phyloP scores from a whole-genome alignment of 192 early-diverging fungal species.

The Powellomyces hirtus region DNA sequence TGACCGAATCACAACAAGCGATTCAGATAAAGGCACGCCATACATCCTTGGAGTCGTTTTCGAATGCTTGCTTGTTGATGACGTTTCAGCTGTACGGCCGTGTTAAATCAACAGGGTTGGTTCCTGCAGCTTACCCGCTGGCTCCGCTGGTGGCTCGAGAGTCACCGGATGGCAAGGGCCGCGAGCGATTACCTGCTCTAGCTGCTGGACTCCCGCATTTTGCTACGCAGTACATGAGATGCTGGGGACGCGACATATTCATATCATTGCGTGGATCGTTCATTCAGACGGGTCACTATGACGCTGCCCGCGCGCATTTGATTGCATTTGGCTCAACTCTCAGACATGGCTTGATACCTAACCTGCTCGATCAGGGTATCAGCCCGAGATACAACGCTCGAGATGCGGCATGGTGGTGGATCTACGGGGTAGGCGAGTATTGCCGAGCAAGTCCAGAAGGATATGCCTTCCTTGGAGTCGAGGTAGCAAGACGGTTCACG shows the following conservation, averaged over 20 bases:
- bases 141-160: background rate
- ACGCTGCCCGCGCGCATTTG: slow-evolving; percentile 81
- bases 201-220: slow-evolving; percentile 98
- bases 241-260: slow-evolving; percentile 99
- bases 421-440: slow-evolving; percentile 88
- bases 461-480: slow-evolving; percentile 61
- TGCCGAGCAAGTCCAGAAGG: slow-evolving; percentile 76
- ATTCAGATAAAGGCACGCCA: slow-evolving; percentile 34
- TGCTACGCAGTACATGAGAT: slow-evolving; percentile 85
- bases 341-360: slow-evolving; percentile 95
- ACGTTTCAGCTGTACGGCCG: slow-evolving; percentile 81
- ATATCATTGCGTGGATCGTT: slow-evolving; percentile 85
- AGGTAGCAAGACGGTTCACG: slow-evolving; percentile 84
- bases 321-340: slow-evolving; percentile 89
- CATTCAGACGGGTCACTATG: slow-evolving; percentile 76
- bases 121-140: slow-evolving; percentile 52
- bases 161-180: background rate
- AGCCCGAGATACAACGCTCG: slow-evolving; percentile 91
- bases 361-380: slow-evolving; percentile 84
- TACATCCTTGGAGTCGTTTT: slow-evolving; percentile 63
- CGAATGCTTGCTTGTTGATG: slow-evolving; percentile 70
- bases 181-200: slow-evolving; percentile 51
- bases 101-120: slow-evolving; percentile 79
- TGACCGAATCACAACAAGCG: slow-evolving; percentile 45
- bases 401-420: slow-evolving; percentile 96